phyloP scores from a whole-genome alignment of 1,284 basidiomycete species.

The Rhodotorula mucilaginosa region DNA sequence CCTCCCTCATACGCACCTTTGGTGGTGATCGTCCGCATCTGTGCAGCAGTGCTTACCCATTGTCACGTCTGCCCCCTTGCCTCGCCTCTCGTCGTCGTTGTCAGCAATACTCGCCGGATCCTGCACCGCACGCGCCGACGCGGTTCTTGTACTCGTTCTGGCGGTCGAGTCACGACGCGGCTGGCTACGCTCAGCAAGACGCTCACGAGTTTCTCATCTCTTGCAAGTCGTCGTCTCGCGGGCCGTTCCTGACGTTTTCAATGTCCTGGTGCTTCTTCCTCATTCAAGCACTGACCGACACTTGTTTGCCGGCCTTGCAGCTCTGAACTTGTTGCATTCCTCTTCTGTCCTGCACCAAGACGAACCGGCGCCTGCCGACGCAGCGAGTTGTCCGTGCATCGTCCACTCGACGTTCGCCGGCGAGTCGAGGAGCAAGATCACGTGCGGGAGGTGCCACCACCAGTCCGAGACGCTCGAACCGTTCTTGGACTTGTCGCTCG shows the following conservation, averaged over 20 bases:
- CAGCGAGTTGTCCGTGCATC: constrained; percentile 71
- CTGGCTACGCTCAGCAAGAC: constrained; percentile 90
- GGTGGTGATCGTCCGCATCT: too few species aligned
- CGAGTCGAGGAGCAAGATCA: constrained; percentile 81
- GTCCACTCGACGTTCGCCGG: constrained; percentile 90
- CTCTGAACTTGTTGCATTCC: constrained; percentile 47
- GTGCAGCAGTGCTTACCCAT: too few species aligned
- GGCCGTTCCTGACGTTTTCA: too few species aligned
- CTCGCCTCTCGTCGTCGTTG: background rate
- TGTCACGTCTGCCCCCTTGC: too few species aligned
- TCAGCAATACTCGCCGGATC: constrained; percentile 69
- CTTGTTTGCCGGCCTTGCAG: constrained; percentile 67
- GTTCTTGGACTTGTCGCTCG: constrained; percentile 86
- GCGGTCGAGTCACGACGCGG: constrained; percentile 76
- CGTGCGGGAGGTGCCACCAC: constrained; percentile 71
- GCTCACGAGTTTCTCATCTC: constrained; percentile 66
- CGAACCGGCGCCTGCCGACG: constrained; percentile 41
- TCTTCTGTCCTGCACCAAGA: constrained; percentile 18
- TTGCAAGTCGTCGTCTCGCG: constrained; percentile 11
- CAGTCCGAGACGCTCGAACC: constrained; percentile 79
- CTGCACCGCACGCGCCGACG: constrained; percentile 74
- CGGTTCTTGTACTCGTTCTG: constrained; percentile 83
- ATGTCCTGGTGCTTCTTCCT: too few species aligned
- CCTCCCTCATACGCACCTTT: too few species aligned
- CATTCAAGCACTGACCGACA: constrained; percentile 55